These are phyloP conservation scores for Colletotrichum sojae DNA, from an alignment of 2,329 filamentous ascomycete species.

Conservation along the genomic window DNA sequence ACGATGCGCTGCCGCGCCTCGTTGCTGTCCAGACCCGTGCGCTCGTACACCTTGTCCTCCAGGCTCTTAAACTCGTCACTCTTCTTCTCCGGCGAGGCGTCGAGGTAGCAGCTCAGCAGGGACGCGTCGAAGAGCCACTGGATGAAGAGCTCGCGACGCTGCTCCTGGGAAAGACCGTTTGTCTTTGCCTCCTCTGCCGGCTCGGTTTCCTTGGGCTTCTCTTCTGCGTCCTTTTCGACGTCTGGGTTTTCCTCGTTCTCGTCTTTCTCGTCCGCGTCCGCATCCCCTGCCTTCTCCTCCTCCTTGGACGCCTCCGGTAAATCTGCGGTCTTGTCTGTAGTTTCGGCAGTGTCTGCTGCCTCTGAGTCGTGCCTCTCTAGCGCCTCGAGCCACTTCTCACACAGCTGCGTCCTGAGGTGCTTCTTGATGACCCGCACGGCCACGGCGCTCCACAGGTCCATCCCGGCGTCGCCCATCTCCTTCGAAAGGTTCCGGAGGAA, in stretches of 20 bases:
- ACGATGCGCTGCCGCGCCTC: conserved; percentile 67
- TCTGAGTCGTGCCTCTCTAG: conserved; percentile 49
- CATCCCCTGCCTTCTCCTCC: conserved; percentile 34
- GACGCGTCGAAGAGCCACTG: conserved; percentile 75
- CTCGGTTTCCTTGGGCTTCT: conserved; percentile 26
- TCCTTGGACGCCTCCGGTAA: neutral
- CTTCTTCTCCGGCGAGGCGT: conserved; percentile 43
- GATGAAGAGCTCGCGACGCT: conserved; percentile 62
- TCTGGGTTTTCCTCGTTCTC: conserved; percentile 24
- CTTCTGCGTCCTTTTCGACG: conserved; percentile 33
- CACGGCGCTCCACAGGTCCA: conserved; percentile 84
- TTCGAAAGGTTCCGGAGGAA: conserved; percentile 76
- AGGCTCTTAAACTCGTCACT: conserved; percentile 58
- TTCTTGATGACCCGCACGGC: conserved; percentile 76
- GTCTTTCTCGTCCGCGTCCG: conserved; percentile 26
- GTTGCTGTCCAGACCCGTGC: conserved; percentile 62
- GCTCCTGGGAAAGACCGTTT: conserved; percentile 44
- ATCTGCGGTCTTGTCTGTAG: neutral
- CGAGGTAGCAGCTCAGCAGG: conserved; percentile 64
- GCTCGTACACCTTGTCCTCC: conserved; percentile 60
- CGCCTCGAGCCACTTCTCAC: conserved; percentile 61
- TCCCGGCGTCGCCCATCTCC: conserved; percentile 78
- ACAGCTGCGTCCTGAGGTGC: conserved; percentile 66
- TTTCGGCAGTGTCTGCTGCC: conserved; percentile 28
- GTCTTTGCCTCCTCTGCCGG: conserved; percentile 14